Evolutionary conservation across 345 rosid genomes (phyloP).

Genomic region (Populus euphratica): DNA sequence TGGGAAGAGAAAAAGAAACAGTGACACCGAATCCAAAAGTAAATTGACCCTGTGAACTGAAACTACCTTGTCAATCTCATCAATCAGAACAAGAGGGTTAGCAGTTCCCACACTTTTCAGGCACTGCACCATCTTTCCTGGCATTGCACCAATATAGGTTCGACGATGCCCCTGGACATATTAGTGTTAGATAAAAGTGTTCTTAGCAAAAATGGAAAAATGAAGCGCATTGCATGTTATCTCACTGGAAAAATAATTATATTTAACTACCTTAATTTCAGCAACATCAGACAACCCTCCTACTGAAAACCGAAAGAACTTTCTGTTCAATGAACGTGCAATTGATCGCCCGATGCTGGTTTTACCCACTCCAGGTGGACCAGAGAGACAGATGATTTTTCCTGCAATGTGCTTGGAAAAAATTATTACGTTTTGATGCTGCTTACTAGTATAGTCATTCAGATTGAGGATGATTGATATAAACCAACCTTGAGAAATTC

Average conservation of each 20-base stretch:
- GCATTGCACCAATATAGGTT: slow-evolving; percentile 99
- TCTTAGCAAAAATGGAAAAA: background rate
- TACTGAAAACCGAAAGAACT: slow-evolving; percentile 94
- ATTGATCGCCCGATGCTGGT: slow-evolving; percentile 98
- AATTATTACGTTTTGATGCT: slow-evolving; percentile 6
- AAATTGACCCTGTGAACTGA: slow-evolving; percentile 6
- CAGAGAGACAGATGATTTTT: slow-evolving; percentile 96
- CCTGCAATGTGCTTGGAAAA: slow-evolving; percentile 47
- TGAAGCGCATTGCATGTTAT: background rate
- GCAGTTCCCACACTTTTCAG: slow-evolving; percentile 96
- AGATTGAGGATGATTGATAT: background rate
- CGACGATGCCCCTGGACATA: slow-evolving; percentile 89
- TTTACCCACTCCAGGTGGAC: slow-evolving; percentile 99
- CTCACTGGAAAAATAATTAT: background rate
- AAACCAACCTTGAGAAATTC: slow-evolving; percentile 82
- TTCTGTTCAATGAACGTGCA: slow-evolving; percentile 91
- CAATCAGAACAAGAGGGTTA: slow-evolving; percentile 97
- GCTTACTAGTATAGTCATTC: background rate
- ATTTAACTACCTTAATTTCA: slow-evolving; percentile 80
- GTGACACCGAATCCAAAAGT: slow-evolving; percentile 3
- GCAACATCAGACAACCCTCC: slow-evolving; percentile 99
- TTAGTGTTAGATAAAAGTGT: slow-evolving; percentile 14
- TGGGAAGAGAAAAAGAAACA: background rate
- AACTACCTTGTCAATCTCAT: slow-evolving; percentile 96
- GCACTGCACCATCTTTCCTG: slow-evolving; percentile 99